Evolutionary conservation across 371 early-diverging fungal species (phyloP).

Genomic region (Mortierella sp.): DNA sequence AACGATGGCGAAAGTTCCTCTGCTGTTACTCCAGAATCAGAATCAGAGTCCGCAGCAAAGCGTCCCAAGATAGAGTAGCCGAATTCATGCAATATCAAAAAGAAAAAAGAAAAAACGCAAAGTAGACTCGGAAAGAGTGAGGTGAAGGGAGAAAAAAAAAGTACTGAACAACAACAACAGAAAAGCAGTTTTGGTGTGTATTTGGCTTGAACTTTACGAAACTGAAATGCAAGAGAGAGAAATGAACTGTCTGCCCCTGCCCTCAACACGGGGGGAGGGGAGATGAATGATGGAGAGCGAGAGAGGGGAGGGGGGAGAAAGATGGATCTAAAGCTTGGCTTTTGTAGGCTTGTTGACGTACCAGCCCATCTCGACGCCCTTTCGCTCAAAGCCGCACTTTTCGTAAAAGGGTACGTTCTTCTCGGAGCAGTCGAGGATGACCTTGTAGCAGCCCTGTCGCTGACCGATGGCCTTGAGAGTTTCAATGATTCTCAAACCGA

Average conservation of each 20-base stretch:
- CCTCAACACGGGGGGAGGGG: no score
- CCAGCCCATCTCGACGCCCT: conserved; percentile 88
- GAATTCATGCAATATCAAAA: conserved; percentile 1
- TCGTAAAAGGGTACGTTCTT: conserved; percentile 94
- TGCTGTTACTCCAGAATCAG: conserved; percentile 3
- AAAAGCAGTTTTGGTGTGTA: no score
- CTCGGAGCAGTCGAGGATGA: conserved; percentile 88
- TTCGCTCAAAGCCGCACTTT: conserved; percentile 91
- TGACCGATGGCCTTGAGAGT: conserved; percentile 78
- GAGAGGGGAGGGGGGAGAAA: not conserved
- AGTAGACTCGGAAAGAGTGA: no score
- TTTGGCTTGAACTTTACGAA: no score
- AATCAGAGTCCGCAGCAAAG: conserved; percentile 32
- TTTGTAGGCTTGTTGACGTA: conserved; percentile 59
- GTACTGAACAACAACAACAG: no score
- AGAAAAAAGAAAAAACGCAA: conserved; percentile 10
- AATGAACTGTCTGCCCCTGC: no score
- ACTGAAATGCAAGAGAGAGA: no score
- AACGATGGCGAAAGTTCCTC: not conserved
- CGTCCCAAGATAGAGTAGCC: conserved; percentile 29
- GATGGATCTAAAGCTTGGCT: conserved; percentile 29
- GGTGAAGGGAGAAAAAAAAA: no score
- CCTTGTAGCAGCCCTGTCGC: conserved; percentile 79
- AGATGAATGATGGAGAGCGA: not conserved
- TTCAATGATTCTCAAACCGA: conserved; percentile 79